phyloP scores from a whole-genome alignment of 176 grass and related monocot species.

The Raddia distichophylla region DNA sequence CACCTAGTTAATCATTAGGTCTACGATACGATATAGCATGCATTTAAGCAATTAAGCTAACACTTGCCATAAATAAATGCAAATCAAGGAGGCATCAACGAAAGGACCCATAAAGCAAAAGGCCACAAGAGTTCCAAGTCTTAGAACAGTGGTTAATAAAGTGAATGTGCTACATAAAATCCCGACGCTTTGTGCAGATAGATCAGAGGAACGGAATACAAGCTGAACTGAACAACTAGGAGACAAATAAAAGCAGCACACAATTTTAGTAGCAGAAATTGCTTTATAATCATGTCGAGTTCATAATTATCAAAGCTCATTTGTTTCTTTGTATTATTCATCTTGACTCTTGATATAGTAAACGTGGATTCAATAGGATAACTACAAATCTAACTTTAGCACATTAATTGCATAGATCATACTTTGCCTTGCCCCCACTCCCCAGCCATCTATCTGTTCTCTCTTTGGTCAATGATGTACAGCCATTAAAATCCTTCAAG shows the following conservation, averaged over 20 bases:
- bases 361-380: slow-evolving; percentile 8
- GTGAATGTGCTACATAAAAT: slow-evolving; percentile 36
- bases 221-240: slow-evolving; percentile 18
- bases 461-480: slow-evolving; percentile 25
- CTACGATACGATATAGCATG: slow-evolving; percentile 57
- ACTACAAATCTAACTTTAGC: slow-evolving; percentile 22
- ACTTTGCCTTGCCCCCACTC: neutral
- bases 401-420: slow-evolving; percentile 32
- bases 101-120: slow-evolving; percentile 45
- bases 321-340: slow-evolving; percentile 20
- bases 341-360: slow-evolving; percentile 18
- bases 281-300: slow-evolving; percentile 2
- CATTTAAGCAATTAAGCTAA: slow-evolving; percentile 54
- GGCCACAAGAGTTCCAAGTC: slow-evolving; percentile 45
- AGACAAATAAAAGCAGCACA: slow-evolving; percentile 2
- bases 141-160: slow-evolving; percentile 39
- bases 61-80: slow-evolving; percentile 59
- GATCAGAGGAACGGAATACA: neutral
- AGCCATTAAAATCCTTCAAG: slow-evolving; percentile 14
- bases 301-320: slow-evolving; percentile 10
- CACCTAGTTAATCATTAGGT: slow-evolving; percentile 68
- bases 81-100: slow-evolving; percentile 48
- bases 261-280: slow-evolving; percentile 18
- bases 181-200: slow-evolving; percentile 31
- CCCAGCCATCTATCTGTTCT: slow-evolving; percentile 28